Evolutionary conservation across 495 filamentous ascomycete genomes (phyloP).

Genomic region (Xanthoparmelia taractica): DNA sequence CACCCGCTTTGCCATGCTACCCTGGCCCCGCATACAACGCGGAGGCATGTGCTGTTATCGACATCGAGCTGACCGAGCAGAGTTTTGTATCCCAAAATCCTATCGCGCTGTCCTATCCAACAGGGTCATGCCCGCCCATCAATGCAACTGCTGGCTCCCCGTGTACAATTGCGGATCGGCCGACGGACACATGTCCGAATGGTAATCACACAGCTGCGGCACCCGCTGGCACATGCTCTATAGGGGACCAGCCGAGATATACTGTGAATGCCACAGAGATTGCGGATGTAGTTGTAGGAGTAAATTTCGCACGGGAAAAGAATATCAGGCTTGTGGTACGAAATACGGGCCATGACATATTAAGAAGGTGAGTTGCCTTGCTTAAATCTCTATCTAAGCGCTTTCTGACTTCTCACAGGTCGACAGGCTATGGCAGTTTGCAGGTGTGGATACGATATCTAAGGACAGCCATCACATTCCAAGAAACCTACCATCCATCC

Average conservation of each 20-base stretch:
- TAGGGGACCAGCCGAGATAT: constrained; percentile 23
- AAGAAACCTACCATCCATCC: constrained; percentile 26
- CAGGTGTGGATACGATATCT: constrained; percentile 37
- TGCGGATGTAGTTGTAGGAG: constrained; percentile 27
- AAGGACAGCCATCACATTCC: constrained; percentile 27
- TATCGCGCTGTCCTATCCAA: constrained; percentile 32
- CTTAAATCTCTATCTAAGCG: background rate
- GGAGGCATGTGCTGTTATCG: constrained; percentile 26
- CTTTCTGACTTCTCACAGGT: constrained; percentile 18
- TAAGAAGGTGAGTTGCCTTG: constrained; percentile 20
- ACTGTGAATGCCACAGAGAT: constrained; percentile 31
- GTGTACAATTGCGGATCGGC: constrained; percentile 10
- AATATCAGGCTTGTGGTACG: constrained; percentile 56
- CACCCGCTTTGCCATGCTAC: constrained; percentile 52
- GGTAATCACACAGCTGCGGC: background rate
- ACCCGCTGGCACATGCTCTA: constrained; percentile 13
- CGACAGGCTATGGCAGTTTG: constrained; percentile 33
- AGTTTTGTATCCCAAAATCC: constrained; percentile 29
- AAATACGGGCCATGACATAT: constrained; percentile 55
- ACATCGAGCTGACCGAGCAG: constrained; percentile 28
- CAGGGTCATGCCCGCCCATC: constrained; percentile 29
- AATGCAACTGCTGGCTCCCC: constrained; percentile 21
- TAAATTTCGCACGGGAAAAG: constrained; percentile 44
- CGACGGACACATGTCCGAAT: background rate
- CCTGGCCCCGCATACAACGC: constrained; percentile 29